Percentiles rank a stretch among this genome's conserved stretches.
phyloP scores from a whole-genome alignment of 495 filamentous ascomycete species.

The Hypoxylon fuscum region DNA sequence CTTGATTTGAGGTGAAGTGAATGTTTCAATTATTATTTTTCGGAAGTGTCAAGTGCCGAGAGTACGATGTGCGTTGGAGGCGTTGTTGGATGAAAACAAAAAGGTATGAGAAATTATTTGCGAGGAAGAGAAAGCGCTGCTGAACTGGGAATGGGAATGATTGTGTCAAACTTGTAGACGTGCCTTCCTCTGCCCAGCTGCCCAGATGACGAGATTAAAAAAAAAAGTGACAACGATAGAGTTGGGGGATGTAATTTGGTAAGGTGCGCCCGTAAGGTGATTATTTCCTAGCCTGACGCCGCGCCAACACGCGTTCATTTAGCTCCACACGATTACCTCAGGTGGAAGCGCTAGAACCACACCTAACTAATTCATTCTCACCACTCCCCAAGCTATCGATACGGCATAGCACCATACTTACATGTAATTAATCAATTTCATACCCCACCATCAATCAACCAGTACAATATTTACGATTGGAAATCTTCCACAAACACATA shows the following conservation, averaged over 20 bases:
- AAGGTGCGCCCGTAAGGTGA: background rate
- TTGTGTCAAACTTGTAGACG: no score
- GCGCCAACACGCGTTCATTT: slow-evolving; percentile 39
- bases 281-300: slow-evolving; percentile 19
- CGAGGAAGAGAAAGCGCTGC: no score
- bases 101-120: no score
- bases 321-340: background rate
- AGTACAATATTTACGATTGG: slow-evolving; percentile 19
- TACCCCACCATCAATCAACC: slow-evolving; percentile 22
- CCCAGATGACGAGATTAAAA: no score
- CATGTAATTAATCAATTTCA: background rate
- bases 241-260: no score
- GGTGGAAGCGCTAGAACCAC: slow-evolving; percentile 18
- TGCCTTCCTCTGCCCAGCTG: no score
- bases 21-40: no score
- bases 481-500: slow-evolving; percentile 13
- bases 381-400: slow-evolving; percentile 27
- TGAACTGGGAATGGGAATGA: no score
- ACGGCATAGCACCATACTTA: background rate
- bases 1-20: slow-evolving; percentile 4
- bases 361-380: slow-evolving; percentile 1
- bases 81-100: no score
- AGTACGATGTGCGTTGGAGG: no score
- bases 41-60: no score
- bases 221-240: no score